Evolutionary conservation across 2,329 filamentous ascomycete genomes (phyloP).

Genomic region (Ophioceras dolichostomum): DNA sequence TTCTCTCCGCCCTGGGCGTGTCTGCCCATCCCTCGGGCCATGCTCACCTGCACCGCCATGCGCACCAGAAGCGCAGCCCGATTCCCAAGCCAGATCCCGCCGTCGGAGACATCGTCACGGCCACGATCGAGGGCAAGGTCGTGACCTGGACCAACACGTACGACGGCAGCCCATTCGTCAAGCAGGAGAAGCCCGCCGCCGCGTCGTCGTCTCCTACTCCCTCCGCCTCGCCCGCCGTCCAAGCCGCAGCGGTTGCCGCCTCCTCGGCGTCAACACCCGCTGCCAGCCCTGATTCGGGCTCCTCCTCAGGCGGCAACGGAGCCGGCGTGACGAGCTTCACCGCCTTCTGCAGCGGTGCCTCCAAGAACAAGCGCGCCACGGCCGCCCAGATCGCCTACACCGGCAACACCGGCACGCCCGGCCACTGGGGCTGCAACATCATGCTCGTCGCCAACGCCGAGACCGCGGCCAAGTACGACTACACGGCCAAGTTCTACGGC

Average conservation of each 20-base stretch:
- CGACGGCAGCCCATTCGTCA: slow-evolving; percentile 12
- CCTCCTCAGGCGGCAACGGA: slow-evolving; percentile 70
- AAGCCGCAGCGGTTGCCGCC: slow-evolving; percentile 2
- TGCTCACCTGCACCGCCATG: slow-evolving; percentile 20
- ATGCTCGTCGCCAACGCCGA: slow-evolving; percentile 23
- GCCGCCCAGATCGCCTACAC: slow-evolving; percentile 29
- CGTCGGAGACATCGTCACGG: slow-evolving; percentile 9
- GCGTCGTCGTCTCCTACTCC: slow-evolving; percentile 7
- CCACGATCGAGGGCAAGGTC: slow-evolving; percentile 14
- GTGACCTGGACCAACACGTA: slow-evolving; percentile 14
- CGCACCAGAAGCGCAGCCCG: slow-evolving; percentile 12
- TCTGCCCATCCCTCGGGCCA: slow-evolving; percentile 21
- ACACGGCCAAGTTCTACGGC: slow-evolving; percentile 27
- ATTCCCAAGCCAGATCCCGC: slow-evolving; percentile 8
- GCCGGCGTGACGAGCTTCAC: slow-evolving; percentile 11
- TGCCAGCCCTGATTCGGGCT: slow-evolving; percentile 66
- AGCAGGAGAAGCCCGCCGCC: slow-evolving; percentile 12
- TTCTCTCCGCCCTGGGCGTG: slow-evolving; percentile 18
- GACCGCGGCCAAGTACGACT: slow-evolving; percentile 27
- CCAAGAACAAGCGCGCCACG: slow-evolving; percentile 31
- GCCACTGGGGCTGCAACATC: slow-evolving; percentile 39
- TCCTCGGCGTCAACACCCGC: slow-evolving; percentile 58
- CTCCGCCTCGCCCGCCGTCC: slow-evolving; percentile 2
- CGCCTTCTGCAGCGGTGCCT: slow-evolving; percentile 16
- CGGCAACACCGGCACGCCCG: slow-evolving; percentile 30